Percentiles rank a stretch among this genome's conserved stretches.
These are phyloP conservation scores for Gonium pectorale DNA, from an alignment of 139 green algal species.

Conservation along the genomic window DNA sequence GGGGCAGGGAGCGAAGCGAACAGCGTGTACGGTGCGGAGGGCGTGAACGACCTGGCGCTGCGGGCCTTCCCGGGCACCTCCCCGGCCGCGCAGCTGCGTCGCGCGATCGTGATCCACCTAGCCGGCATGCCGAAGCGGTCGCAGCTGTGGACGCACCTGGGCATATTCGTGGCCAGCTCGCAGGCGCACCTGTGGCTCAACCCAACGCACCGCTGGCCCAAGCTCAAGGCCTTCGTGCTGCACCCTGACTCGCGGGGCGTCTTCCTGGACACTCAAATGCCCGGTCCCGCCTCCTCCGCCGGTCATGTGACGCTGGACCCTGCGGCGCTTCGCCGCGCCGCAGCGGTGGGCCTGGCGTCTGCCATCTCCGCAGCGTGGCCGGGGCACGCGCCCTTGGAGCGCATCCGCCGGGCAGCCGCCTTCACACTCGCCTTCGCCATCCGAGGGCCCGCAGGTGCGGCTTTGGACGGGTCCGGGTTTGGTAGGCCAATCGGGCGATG, in stretches of 20 bases:
- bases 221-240: constrained; percentile 39
- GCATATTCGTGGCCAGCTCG: neutral
- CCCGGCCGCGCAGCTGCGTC: constrained; percentile 27
- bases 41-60: constrained; percentile 25
- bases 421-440: constrained; percentile 31
- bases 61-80: constrained; percentile 20
- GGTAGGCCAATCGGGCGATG: too few relatives aligned
- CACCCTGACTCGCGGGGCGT: constrained; percentile 26
- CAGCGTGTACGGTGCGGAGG: neutral
- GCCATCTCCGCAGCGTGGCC: constrained; percentile 34
- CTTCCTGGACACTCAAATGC: constrained; percentile 18
- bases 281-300: neutral
- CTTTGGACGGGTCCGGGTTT: too few relatives aligned
- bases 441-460: constrained; percentile 29
- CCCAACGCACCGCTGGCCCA: constrained; percentile 24
- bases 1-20: too few relatives aligned
- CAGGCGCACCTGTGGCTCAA: constrained; percentile 33
- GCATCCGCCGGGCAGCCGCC: constrained; percentile 26
- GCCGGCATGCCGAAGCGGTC: neutral
- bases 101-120: constrained; percentile 16
- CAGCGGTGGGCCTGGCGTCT: constrained; percentile 4
- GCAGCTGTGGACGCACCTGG: constrained; percentile 33
- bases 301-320: constrained; percentile 20
- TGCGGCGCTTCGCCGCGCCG: constrained; percentile 22
- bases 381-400: constrained; percentile 24